Evolutionary conservation across 495 filamentous ascomycete genomes (phyloP), one percentile per base, ranked within the genome.

Genomic region (Glutinoglossum americanum): DNA sequence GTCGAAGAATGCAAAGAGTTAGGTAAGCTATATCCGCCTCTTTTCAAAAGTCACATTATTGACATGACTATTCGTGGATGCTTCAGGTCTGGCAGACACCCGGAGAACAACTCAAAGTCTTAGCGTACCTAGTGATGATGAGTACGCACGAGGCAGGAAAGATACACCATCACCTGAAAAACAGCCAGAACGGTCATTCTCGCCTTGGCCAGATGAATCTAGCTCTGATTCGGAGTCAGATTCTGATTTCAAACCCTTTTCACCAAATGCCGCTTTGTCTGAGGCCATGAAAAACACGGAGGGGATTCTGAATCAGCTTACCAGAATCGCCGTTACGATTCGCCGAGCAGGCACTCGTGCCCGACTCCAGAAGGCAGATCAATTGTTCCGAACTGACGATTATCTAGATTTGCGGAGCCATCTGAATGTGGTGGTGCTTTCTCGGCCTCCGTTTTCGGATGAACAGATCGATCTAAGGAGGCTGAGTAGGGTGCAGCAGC

Each of bases 351-450:
- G 60, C 6, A 55, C 17, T 4, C 21, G 25, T 4, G 21, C 62
- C 26, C 60, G 62, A 30, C 26, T 58, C 1, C 41, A 57, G 33
- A 62, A 62, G 19, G 62, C 60, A 32, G 62, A 63, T 55, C 17
- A 30, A 0, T 41, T 23, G 3, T 63, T 57, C 28, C 48, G 59
- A 19, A 51, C 60, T 17, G 9, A 57, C 5, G n/a, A 47, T 30
- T 44, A 54, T 19, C 4, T 4, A 35, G 32, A 35, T 11, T 11
- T 35, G 4, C 32, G 11, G 32, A 35, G 11, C 5, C 32, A 35
- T 35, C 32, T 35, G 32, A 35, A 5, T 11, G 11, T 11, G 5
- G 11, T 35, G 4, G 4, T 35, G 32, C 32, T 35, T 11, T 4
- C 32, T 4, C 32, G 11, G 4, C 32, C 32, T 4, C 5, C 4